Evolutionary conservation across 2,329 filamentous ascomycete species (phyloP), one percentile per base, ranked within the genome.

Genomic region (Colletotrichum camelliae): DNA sequence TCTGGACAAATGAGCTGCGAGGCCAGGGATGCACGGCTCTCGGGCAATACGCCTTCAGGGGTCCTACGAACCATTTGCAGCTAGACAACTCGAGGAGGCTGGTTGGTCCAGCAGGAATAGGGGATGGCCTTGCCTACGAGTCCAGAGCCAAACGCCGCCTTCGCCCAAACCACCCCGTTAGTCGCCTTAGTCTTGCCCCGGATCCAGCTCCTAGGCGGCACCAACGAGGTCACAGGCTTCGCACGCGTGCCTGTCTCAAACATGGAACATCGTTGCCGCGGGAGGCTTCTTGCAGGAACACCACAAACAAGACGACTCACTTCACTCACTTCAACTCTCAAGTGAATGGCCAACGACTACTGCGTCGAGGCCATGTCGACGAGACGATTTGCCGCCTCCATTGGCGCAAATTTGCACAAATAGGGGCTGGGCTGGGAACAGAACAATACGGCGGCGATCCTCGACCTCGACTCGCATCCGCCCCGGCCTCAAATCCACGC

Each of bases 41-140:
- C 70, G 57, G 69, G 64, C 70, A 75, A 68, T 48, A 69, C 39
- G 69, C 70, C 74, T 65, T 65, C 74, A 76, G 74, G 74, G 74
- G 74, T 68, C 70, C 37, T 67, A 27, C 37, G 48, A 48, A 48
- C 48, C 73, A 72, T 52, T 73, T 72, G 58, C 70, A 68, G 70
- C 70, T 69, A 62, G 55, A 29, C 57, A 4, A 21, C 58, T 67
- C 24, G 55, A 73, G 64, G 69, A 68, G 70, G 74, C 74, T 76
- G 70, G 72, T 60, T 37, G 33, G 27, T 31, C 73, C 61, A 67
- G 55, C 55, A 58, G 35, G 48, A 74, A 73, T 62, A 52, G 64
- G 74, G 64, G 64, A 39, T 61, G 72, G 69, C 39, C 69, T 62
- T 72, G 21, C 27, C 27, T 9, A 48, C 55, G 21, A 37, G 15